Evolutionary conservation across 2,329 filamentous ascomycete species (phyloP).

Genomic region (Periconia sp.): DNA sequence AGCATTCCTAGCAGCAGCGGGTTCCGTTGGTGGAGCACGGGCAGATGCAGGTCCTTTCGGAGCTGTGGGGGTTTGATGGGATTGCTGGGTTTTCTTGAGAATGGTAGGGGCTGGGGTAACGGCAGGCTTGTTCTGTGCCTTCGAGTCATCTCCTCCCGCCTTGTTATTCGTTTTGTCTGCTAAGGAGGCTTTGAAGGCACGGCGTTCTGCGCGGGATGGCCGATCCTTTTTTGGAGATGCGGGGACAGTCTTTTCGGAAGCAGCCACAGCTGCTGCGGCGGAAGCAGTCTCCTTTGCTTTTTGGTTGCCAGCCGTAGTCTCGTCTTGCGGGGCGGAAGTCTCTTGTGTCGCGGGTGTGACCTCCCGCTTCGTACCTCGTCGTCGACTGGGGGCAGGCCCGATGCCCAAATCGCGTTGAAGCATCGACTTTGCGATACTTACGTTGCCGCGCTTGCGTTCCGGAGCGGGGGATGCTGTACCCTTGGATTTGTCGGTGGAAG

Average conservation of each 20-base stretch:
- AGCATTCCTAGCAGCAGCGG: conserved; percentile 30
- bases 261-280: conserved; percentile 16
- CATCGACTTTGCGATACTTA: conserved; percentile 62
- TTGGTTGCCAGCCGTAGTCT: conserved; percentile 29
- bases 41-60: conserved; percentile 40
- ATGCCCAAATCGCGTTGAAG: conserved; percentile 68
- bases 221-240: conserved; percentile 45
- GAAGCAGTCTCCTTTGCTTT: conserved; percentile 36
- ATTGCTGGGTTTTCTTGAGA: conserved; percentile 46
- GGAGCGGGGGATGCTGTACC: conserved; percentile 45
- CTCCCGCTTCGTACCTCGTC: conserved; percentile 47
- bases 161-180: conserved; percentile 42
- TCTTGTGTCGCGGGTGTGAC: conserved; percentile 29
- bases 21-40: conserved; percentile 35
- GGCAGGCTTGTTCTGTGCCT: conserved; percentile 32
- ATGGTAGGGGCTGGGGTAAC: conserved; percentile 41
- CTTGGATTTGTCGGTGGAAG: conserved; percentile 43
- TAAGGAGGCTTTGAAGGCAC: conserved; percentile 44
- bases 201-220: conserved; percentile 45
- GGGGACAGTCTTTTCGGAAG: conserved; percentile 34
- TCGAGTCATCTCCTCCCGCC: conserved; percentile 23
- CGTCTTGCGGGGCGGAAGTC: conserved; percentile 27
- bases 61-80: conserved; percentile 26
- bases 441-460: conserved; percentile 61
- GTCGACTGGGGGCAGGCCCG: conserved; percentile 52